Base-by-base conservation (phyloP, 208 protist species). In the Trypanosoma congolense region DNA sequence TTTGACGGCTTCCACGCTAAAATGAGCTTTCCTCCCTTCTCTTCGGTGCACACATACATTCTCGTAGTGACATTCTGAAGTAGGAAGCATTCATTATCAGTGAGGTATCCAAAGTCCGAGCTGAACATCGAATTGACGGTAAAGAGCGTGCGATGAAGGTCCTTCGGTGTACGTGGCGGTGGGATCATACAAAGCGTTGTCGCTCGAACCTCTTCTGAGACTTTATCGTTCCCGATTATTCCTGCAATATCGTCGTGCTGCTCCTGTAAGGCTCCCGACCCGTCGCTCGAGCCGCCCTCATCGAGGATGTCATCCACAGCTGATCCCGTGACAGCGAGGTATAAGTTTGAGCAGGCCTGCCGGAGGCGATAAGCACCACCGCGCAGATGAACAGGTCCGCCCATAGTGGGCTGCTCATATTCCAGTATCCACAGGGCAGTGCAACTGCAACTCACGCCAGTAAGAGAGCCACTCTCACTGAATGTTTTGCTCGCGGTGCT, bases 401-500 rank as follows among this genome's bases (percentile, higher is more conserved):
- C 79, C 6, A 70, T 22, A 26, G 56, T 73, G 16, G 83, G 83
- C 38, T 87, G 68, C 55, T 79, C 79, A 35, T 72, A 56, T 61
- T 91, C 77, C 22, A 91, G 68, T 46, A 81, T 64, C 83, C 83
- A 91, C 28, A 86, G 65, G 18, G 74, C 64, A 31, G 56, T 69
- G 54, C 62, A 64, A 56, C 65, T 55, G 26, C 56, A 63, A 24
- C n/a, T 9, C 12, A 42, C 38, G 35, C 73, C 61, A 16, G 40
- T 35, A 8, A 84, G 18, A 12, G 63, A 63, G n/a, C 44, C 40
- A 33, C 73, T 57, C 24, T 60, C 61, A 21, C 61, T 55, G 4
- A 61, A 9, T 19, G 43, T 47, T 25, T 25, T 8, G 19, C 9
- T 26, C 14, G 38, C 3, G 19, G 28, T 43, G 24, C 14, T 18